Conservation (phyloP, 2,329 filamentous ascomycete genomes). For the Aspergillus oerlinghausenensis region DNA sequence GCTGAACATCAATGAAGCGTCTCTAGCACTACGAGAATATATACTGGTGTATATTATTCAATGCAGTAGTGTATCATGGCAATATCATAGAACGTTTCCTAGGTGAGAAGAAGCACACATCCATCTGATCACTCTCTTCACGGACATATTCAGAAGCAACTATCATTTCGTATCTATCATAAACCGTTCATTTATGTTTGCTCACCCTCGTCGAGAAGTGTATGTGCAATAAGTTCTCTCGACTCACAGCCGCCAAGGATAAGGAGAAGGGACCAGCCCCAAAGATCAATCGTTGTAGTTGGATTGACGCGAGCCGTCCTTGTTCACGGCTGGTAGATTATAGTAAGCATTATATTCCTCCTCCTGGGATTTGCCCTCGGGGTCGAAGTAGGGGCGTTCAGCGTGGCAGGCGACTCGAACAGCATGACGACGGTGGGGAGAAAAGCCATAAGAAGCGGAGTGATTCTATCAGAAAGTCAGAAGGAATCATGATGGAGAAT, state of each 20-base stretch:
- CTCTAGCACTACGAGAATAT: neutral
- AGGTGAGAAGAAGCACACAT: neutral
- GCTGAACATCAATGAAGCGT: neutral
- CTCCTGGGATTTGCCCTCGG: constrained; percentile 49
- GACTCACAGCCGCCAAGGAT: neutral
- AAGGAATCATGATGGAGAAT: neutral
- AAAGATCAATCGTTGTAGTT: constrained; percentile 53
- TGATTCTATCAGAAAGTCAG: constrained; percentile 41
- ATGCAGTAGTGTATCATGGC: neutral
- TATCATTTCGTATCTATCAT: neutral
- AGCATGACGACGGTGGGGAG: constrained; percentile 53
- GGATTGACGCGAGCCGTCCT: constrained; percentile 52
- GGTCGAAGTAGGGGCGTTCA: constrained; percentile 44
- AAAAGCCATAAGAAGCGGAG: constrained; percentile 53
- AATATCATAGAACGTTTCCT: neutral
- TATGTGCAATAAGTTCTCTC: neutral
- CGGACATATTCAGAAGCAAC: neutral
- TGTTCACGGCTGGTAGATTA: constrained; percentile 49
- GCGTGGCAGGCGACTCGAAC: constrained; percentile 47
- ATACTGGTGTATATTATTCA: neutral
- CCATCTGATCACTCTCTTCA: neutral
- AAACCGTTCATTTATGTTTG: neutral
- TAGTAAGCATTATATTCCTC: constrained; percentile 48
- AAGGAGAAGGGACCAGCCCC: neutral
- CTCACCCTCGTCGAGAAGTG: neutral